Base-by-base conservation (phyloP, 2,329 filamentous ascomycete genomes). In the Fusarium haematococcum region DNA sequence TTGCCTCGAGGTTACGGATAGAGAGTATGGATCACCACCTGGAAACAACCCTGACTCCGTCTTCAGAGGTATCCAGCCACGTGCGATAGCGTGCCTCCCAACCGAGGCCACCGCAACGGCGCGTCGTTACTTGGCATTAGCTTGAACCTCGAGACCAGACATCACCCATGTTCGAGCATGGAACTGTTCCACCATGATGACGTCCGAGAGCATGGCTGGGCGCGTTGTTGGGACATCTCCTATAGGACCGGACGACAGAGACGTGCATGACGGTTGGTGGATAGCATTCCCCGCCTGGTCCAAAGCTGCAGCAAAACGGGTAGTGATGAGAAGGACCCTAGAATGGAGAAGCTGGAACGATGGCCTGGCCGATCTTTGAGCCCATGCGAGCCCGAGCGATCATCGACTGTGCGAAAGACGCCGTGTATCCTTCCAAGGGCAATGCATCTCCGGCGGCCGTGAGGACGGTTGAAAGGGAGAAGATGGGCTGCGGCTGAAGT, bases 61-160 rank as follows among this genome's bases (percentile, higher is more conserved):
- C 37, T 25, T n/a, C 20, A 3, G 35, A 39, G 25, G 48, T 27
- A 52, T n/a, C 11, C 71, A 39, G 71, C 71, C 71, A 73, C 65
- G 45, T 68, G 66, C 35, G 43, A 73, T 75, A 73, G 69, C 65
- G 57, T 63, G 56, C 58, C 60, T 63, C 62, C 16, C 65, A 70
- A 67, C 41, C 52, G 58, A 73, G 62, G 56, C 65, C 59, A 50
- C 65, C 70, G 63, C 35, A 73, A 73, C 63, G 72, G 69, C 60
- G 63, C 63, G 56, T 33, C 63, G 60, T 43, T 68, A 10, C 61
- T 65, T 70, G 43, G 50, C 65, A 59, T 73, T 73, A 75, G 69
- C 52, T 65, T 39, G 8, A 63, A 13, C 56, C 39, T 62, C 45
- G 43, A 56, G 60, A 25, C 68, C 63, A 63, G 45, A 52, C 56